Evolutionary conservation across 352 stramenopile species (phyloP).

Genomic region (Blastocystis sp.): DNA sequence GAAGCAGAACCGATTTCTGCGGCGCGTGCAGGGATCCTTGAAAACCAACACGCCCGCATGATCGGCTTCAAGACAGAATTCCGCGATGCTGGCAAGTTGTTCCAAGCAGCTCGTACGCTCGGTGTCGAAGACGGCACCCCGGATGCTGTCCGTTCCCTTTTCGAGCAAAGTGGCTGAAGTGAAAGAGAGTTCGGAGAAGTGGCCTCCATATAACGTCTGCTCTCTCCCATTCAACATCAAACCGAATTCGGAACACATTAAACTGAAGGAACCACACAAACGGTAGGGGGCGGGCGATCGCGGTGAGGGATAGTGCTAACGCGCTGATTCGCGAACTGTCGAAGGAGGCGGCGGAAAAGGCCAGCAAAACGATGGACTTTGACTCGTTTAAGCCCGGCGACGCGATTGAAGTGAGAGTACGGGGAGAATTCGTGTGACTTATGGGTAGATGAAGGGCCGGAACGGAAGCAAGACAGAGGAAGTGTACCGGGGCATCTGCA

Average conservation of each 20-base stretch:
- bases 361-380: slow-evolving; percentile 56
- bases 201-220: slow-evolving; percentile 68
- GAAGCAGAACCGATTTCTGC: background rate
- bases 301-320: slow-evolving; percentile 25
- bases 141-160: slow-evolving; percentile 2
- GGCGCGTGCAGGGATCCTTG: slow-evolving; percentile 1
- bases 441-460: slow-evolving; percentile 45
- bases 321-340: slow-evolving; percentile 55
- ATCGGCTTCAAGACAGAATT: background rate
- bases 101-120: background rate
- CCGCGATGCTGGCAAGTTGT: slow-evolving; percentile 29
- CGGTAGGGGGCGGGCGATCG: background rate
- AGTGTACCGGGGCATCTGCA: slow-evolving; percentile 52
- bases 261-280: slow-evolving; percentile 66
- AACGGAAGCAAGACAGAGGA: slow-evolving; percentile 37
- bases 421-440: background rate
- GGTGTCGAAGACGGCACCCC: background rate
- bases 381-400: slow-evolving; percentile 46
- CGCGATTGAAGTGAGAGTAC: slow-evolving; percentile 62
- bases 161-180: background rate
- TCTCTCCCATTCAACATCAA: slow-evolving; percentile 67
- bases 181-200: slow-evolving; percentile 23
- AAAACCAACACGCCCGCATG: background rate
- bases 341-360: slow-evolving; percentile 48
- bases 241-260: slow-evolving; percentile 62